phyloP scores from a whole-genome alignment of 768 basidiomycete species.

The Tricholoma bakamatsutake region DNA sequence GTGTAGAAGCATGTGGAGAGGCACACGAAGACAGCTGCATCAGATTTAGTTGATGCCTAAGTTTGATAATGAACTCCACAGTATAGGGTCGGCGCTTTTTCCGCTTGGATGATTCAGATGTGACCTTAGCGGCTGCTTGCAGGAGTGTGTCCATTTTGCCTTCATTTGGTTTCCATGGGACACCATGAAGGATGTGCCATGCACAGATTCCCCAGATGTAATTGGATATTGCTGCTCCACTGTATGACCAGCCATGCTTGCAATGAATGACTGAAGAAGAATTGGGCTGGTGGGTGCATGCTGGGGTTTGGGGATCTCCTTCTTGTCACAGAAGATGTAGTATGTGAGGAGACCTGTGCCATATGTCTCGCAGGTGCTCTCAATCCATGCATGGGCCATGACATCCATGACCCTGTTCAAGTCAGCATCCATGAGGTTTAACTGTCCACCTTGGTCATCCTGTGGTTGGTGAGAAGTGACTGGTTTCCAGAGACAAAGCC shows the following conservation, averaged over 20 bases:
- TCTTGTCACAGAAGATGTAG: constrained; percentile 28
- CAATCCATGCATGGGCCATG: background rate
- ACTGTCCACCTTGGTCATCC: background rate
- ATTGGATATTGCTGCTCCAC: too few relatives aligned
- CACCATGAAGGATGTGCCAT: too few relatives aligned
- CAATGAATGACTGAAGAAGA: constrained; percentile 25
- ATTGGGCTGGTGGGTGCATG: constrained; percentile 14
- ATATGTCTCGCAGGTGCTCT: constrained; percentile 20
- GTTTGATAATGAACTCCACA: too few relatives aligned
- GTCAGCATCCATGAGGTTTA: background rate
- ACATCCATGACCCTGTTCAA: background rate
- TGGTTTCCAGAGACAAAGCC: constrained; percentile 21
- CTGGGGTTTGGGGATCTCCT: constrained; percentile 22
- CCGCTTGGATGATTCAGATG: too few relatives aligned
- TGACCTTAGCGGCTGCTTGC: too few relatives aligned
- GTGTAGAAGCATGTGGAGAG: background rate
- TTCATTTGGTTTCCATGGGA: too few relatives aligned
- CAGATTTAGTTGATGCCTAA: background rate
- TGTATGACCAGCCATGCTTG: constrained; percentile 30
- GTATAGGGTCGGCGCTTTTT: constrained; percentile 8
- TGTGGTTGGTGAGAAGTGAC: background rate
- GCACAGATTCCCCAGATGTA: too few relatives aligned
- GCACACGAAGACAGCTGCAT: background rate
- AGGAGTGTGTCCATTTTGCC: too few relatives aligned
- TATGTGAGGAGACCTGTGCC: constrained; percentile 22